phyloP scores from a whole-genome alignment of 805 yeast genomes.

The Sungouiozyma ichnusensis region DNA sequence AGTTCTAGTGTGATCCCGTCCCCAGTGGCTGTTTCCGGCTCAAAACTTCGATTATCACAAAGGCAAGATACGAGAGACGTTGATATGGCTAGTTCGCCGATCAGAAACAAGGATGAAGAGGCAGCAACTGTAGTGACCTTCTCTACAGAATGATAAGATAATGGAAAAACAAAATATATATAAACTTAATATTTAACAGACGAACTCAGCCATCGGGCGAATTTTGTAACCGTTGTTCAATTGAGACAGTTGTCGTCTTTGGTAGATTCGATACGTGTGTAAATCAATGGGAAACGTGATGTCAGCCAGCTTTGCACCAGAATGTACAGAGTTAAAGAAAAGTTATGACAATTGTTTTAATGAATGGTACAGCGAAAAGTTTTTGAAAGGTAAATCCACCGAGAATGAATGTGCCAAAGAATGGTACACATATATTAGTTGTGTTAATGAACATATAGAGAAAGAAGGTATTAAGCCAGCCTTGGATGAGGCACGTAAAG shows the following conservation, averaged over 20 bases:
- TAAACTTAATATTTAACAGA: too few species aligned
- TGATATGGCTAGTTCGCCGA: conserved; percentile 4
- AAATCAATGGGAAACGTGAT: conserved; percentile 52
- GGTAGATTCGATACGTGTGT: background rate
- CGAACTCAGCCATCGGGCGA: too few species aligned
- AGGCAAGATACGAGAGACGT: background rate
- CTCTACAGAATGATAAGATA: background rate
- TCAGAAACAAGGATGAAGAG: background rate
- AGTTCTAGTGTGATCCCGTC: conserved; percentile 24
- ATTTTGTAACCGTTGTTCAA: too few species aligned
- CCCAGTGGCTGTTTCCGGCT: conserved; percentile 8
- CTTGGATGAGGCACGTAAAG: conserved; percentile 80
- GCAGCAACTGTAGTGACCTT: too few species aligned
- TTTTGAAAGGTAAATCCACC: conserved; percentile 42
- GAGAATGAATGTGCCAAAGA: conserved; percentile 84
- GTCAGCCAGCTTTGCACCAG: conserved; percentile 93
- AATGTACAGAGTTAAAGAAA: conserved; percentile 79
- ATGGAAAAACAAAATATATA: conserved; percentile 3
- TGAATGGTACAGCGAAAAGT: conserved; percentile 86
- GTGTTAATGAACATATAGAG: conserved; percentile 64
- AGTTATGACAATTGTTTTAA: conserved; percentile 90
- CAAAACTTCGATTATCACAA: background rate
- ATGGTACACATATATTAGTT: conserved; percentile 83
- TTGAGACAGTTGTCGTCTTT: too few species aligned
- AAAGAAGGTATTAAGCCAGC: conserved; percentile 71